phyloP scores from a whole-genome alignment of 2,329 filamentous ascomycete species.

The Paecilomyces sp. region DNA sequence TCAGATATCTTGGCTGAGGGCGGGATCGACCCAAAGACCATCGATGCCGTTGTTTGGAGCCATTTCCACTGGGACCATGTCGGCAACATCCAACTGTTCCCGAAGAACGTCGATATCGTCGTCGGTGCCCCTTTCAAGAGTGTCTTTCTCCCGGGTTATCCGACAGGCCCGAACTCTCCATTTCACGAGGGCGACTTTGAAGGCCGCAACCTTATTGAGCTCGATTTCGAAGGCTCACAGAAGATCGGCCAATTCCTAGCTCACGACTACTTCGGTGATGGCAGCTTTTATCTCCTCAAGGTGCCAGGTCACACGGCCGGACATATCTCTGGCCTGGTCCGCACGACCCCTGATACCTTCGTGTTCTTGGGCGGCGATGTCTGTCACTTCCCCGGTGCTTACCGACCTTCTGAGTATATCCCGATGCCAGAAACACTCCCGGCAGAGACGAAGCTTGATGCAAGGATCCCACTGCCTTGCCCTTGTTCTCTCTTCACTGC shows the following conservation, averaged over 20 bases:
- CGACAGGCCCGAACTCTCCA: constrained; percentile 27
- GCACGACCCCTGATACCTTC: constrained; percentile 27
- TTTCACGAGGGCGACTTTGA: constrained; percentile 31
- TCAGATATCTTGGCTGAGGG: constrained; percentile 26
- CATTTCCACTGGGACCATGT: constrained; percentile 47
- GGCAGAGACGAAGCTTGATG: constrained; percentile 10
- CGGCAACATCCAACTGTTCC: constrained; percentile 41
- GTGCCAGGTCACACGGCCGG: constrained; percentile 20
- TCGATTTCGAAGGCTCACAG: constrained; percentile 12
- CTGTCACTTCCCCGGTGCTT: constrained; percentile 34
- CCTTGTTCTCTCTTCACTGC: constrained; percentile 17
- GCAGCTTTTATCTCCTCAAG: constrained; percentile 49
- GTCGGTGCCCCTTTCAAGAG: constrained; percentile 44
- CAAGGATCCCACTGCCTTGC: constrained; percentile 9
- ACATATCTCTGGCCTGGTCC: constrained; percentile 14
- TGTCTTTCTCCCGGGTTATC: constrained; percentile 40
- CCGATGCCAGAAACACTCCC: constrained; percentile 24
- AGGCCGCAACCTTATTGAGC: constrained; percentile 17
- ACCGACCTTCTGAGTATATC: constrained; percentile 28
- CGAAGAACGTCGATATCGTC: constrained; percentile 34
- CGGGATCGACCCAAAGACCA: constrained; percentile 20
- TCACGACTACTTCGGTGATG: constrained; percentile 50
- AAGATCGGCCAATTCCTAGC: constrained; percentile 29
- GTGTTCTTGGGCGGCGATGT: constrained; percentile 38
- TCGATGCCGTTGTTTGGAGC: constrained; percentile 36